Evolutionary conservation across 306 rosid species (phyloP), one percentile per base, ranked within the genome.

Genomic region (Senna tora): DNA sequence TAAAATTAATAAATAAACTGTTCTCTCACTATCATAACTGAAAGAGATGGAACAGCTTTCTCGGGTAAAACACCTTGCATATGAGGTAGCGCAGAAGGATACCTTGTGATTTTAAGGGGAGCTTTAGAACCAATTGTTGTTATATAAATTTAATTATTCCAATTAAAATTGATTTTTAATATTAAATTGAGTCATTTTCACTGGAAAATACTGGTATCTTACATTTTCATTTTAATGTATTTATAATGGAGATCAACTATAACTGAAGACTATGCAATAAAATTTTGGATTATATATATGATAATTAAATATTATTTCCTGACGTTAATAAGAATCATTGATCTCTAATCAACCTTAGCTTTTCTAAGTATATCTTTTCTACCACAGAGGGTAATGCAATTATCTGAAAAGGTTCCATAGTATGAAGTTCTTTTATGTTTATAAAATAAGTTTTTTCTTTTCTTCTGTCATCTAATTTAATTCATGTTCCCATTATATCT

Each of bases 101-200:
- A 68, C 15, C 61, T 64, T 70, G 52, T 63, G n/a, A 57, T 32
- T 69, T 56, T 50, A 36, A 25, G 69, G 38, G 38, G 62, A 19
- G 34, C 9, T 6, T 20, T 70, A 75, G 42, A 45, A 22, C 41
- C 21, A 51, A 42, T 13, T 34, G 4, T 5, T 16, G 4, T 61
- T 6, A 9, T 38, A 12, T 6, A 7, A n/a, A 32, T 13, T 30
- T 32, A 32, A 17, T 36, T 16, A 13, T 39, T 33, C 38, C 1
- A 60, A 20, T 20, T 19, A 20, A 38, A 62, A 10, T 62, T 62
- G 28, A 54, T 62, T 62, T 62, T 7, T 36, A 9, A 38, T 34
- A 4, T 34, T 36, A 36, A 6, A 10, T 32, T 19, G 11, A 38
- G 33, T 39, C 39, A 0, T 14, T 11, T 19, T 39, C 33, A 20